Evolutionary conservation across 2,329 filamentous ascomycete genomes (phyloP).

Genomic region (Stagonosporopsis vannaccii): DNA sequence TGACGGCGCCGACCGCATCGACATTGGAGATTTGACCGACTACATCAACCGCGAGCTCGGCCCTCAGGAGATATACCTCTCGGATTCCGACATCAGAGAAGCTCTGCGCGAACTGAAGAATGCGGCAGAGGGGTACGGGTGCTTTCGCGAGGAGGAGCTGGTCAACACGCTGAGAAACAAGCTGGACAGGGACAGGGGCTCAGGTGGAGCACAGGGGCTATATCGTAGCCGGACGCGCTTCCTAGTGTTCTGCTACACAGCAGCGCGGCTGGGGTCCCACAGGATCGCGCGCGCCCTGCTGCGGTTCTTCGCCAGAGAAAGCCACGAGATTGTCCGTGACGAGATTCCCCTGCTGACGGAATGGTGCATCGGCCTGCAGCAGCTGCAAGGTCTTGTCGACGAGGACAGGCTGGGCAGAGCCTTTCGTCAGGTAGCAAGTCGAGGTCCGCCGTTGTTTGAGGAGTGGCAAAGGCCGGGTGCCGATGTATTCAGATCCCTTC

Average conservation of each 20-base stretch:
- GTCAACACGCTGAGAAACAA: background rate
- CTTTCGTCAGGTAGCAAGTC: background rate
- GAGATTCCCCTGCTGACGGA: background rate
- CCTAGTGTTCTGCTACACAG: slow-evolving; percentile 2
- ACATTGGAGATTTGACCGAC: background rate
- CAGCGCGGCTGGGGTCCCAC: background rate
- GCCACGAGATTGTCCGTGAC: background rate
- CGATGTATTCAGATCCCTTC: background rate
- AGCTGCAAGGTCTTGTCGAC: background rate
- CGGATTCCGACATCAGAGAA: background rate
- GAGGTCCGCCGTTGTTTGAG: slow-evolving; percentile 5
- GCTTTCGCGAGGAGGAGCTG: background rate
- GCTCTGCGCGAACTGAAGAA: background rate
- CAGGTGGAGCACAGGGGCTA: background rate
- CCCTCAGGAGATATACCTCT: background rate
- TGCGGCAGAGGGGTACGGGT: background rate
- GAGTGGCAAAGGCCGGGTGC: slow-evolving; percentile 4
- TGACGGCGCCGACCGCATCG: background rate
- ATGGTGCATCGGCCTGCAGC: slow-evolving; percentile 1
- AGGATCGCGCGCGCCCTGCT: background rate
- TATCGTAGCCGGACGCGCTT: slow-evolving; percentile 7
- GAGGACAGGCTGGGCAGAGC: background rate
- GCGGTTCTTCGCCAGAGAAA: background rate
- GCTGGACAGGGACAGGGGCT: background rate
- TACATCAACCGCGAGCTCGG: slow-evolving; percentile 1